Percentiles rank a stretch among this genome's conserved stretches.
Evolutionary conservation across 768 basidiomycete species (phyloP).

Genomic region (Auricularia auricula-judae): DNA sequence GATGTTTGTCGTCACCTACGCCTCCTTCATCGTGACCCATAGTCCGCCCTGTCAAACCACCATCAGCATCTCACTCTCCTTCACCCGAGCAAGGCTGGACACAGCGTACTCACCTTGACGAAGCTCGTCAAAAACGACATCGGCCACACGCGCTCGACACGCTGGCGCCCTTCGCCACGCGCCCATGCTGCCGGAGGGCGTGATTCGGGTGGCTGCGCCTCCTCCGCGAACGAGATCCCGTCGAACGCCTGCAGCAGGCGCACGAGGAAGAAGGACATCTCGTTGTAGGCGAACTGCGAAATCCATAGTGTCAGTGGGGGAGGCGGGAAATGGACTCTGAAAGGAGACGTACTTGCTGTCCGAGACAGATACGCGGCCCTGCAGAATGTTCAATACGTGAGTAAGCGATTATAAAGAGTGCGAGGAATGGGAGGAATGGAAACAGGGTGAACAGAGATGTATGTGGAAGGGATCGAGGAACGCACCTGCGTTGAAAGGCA

Average conservation of each 20-base stretch:
- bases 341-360: slow-evolving; percentile 25
- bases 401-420: background rate
- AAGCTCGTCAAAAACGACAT: slow-evolving; percentile 33
- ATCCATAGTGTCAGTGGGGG: background rate
- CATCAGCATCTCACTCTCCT: too few relatives aligned
- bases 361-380: slow-evolving; percentile 51
- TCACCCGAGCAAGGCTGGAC: too few relatives aligned
- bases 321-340: too few relatives aligned
- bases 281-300: slow-evolving; percentile 42
- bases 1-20: too few relatives aligned
- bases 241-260: slow-evolving; percentile 41
- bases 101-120: slow-evolving; percentile 23
- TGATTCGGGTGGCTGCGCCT: slow-evolving; percentile 22
- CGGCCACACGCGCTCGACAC: slow-evolving; percentile 29
- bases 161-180: slow-evolving; percentile 22
- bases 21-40: too few relatives aligned
- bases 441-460: too few relatives aligned
- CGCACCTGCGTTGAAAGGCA: slow-evolving; percentile 50
- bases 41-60: too few relatives aligned
- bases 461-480: too few relatives aligned
- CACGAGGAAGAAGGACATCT: slow-evolving; percentile 42
- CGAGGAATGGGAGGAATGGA: background rate
- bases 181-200: slow-evolving; percentile 23
- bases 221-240: slow-evolving; percentile 26
- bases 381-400: background rate